Conservation (phyloP, 257 asterid species). For the Rehmannia glutinosa region DNA sequence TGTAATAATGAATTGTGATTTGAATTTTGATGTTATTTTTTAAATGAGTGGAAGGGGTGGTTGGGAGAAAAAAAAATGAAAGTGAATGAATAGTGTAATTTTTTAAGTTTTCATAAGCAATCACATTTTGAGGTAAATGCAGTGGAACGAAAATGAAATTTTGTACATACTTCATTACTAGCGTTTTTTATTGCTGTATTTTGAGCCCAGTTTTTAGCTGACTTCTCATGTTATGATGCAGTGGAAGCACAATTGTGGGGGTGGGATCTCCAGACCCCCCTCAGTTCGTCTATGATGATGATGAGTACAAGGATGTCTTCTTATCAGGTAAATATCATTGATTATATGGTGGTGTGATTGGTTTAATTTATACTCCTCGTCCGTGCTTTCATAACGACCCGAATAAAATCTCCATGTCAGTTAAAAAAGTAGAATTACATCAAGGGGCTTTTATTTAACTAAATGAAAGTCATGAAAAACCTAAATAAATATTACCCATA, state of each 20-base stretch:
- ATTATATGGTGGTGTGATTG: background rate
- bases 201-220: background rate
- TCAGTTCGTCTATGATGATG: conserved; percentile 65
- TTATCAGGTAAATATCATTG: conserved; percentile 59
- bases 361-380: background rate
- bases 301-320: conserved; percentile 73
- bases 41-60: too few species aligned
- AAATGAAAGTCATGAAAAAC: too few species aligned
- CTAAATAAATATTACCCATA: too few species aligned
- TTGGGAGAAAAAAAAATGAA: too few species aligned
- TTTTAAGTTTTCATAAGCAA: too few species aligned
- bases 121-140: too few species aligned
- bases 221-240: conserved; percentile 9
- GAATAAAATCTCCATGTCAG: background rate
- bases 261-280: conserved; percentile 87
- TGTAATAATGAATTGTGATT: too few species aligned
- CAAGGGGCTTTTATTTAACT: too few species aligned
- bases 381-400: background rate
- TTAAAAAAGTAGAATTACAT: background rate
- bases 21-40: too few species aligned
- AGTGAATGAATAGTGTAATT: too few species aligned
- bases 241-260: conserved; percentile 42
- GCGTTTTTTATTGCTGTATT: background rate
- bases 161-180: too few species aligned
- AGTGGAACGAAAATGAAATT: too few species aligned